Percentiles rank a stretch among this genome's conserved stretches.
Conservation (phyloP, 768 basidiomycete species). For the Amanita rubescens region DNA sequence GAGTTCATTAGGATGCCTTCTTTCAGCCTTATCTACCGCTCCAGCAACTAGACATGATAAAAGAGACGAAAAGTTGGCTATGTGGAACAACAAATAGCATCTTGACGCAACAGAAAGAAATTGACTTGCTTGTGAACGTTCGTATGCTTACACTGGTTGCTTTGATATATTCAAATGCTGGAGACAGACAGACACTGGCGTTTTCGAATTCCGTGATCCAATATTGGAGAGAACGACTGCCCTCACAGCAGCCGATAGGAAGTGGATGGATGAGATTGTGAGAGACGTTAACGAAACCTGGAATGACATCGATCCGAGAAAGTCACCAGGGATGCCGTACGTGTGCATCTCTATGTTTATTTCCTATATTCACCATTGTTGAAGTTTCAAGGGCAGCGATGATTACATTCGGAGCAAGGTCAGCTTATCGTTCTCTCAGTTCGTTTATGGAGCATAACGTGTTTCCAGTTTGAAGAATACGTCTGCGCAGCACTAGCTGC, state of each 20-base stretch:
- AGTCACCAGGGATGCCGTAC: conserved; percentile 56
- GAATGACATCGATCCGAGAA: conserved; percentile 55
- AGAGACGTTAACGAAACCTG: conserved; percentile 80
- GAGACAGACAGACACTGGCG: conserved; percentile 73
- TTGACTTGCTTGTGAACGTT: conserved; percentile 89
- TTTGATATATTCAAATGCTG: neutral
- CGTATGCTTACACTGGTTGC: conserved; percentile 9
- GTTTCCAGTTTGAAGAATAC: conserved; percentile 82
- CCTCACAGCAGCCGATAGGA: conserved; percentile 87
- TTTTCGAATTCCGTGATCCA: conserved; percentile 81
- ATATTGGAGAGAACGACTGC: conserved; percentile 70
- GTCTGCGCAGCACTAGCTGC: conserved; percentile 81
- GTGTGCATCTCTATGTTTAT: conserved; percentile 19
- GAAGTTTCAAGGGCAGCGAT: conserved; percentile 90
- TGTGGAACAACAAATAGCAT: conserved; percentile 96
- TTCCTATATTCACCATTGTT: neutral
- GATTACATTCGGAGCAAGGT: conserved; percentile 90
- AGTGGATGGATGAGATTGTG: conserved; percentile 96
- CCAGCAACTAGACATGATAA: conserved; percentile 88
- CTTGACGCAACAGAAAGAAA: conserved; percentile 86
- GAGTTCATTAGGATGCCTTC: conserved; percentile 62
- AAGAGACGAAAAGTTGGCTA: conserved; percentile 75
- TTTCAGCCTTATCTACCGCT: conserved; percentile 97
- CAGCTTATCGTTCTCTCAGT: conserved; percentile 6
- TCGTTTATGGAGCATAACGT: neutral